Evolutionary conservation across 208 protist species (phyloP).

Genomic region (Herpetomonas muscarum): DNA sequence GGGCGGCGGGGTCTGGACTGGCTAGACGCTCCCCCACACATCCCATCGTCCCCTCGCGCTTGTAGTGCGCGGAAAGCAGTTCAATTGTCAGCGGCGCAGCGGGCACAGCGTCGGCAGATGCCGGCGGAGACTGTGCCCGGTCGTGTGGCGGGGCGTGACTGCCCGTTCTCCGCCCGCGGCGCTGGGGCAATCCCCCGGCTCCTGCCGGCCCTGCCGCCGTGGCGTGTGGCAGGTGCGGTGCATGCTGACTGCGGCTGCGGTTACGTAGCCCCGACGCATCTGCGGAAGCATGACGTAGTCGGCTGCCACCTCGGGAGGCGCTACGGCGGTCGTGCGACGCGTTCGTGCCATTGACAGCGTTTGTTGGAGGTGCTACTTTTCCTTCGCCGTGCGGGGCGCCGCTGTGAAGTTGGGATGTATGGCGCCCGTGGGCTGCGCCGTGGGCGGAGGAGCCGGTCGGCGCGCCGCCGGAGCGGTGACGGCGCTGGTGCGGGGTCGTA

Average conservation of each 20-base stretch:
- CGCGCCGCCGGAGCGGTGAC: conserved; percentile 11
- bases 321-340: neutral
- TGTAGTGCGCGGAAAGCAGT: neutral
- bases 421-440: conserved; percentile 13
- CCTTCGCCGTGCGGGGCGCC: neutral
- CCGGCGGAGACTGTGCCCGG: neutral
- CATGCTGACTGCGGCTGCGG: no score
- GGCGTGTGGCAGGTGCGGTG: no score
- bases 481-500: conserved; percentile 35
- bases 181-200: no score
- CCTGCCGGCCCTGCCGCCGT: no score
- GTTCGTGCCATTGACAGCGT: no score
- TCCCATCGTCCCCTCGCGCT: neutral
- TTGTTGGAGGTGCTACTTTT: no score
- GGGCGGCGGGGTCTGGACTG: neutral
- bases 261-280: no score
- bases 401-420: conserved; percentile 7
- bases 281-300: neutral
- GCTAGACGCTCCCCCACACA: neutral
- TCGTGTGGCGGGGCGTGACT: no score
- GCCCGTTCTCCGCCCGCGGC: no score
- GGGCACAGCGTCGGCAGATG: neutral
- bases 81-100: neutral
- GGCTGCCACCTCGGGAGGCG: neutral
- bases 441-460: conserved; percentile 5